phyloP scores from a whole-genome alignment of 73 alveolate genomes.

The Chromera velia region DNA sequence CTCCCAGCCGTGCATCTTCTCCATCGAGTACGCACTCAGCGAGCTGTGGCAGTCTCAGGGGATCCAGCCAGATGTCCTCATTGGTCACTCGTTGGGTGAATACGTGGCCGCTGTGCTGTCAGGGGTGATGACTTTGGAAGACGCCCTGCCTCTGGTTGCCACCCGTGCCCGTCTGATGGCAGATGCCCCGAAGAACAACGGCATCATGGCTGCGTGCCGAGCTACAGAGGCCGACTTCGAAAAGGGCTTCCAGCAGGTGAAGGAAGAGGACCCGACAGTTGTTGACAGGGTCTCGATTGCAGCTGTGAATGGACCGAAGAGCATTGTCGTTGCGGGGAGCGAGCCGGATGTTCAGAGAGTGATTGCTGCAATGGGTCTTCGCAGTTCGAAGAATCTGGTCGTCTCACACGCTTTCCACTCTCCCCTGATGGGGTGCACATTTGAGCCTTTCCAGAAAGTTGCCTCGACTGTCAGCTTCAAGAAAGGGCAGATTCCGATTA shows the following conservation, averaged over 20 bases:
- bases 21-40: constrained; percentile 28
- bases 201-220: neutral
- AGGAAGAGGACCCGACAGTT: no score
- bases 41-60: neutral
- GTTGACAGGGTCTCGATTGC: constrained; percentile 18
- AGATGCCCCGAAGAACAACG: neutral
- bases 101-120: constrained; percentile 1
- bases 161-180: neutral
- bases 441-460: constrained; percentile 26
- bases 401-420: constrained; percentile 47
- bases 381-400: neutral
- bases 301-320: constrained; percentile 40
- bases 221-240: neutral
- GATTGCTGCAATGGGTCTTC: neutral
- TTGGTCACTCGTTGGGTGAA: constrained; percentile 21
- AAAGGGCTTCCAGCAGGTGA: neutral
- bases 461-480: neutral
- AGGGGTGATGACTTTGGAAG: neutral
- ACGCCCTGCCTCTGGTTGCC: neutral
- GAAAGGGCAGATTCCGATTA: neutral
- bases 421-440: constrained; percentile 24
- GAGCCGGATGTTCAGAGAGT: no score
- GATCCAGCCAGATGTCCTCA: neutral
- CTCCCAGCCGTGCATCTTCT: constrained; percentile 35
- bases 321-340: constrained; percentile 33